Evolutionary conservation across 345 rosid species (phyloP).

Genomic region (Excoecaria cochinchinensis): DNA sequence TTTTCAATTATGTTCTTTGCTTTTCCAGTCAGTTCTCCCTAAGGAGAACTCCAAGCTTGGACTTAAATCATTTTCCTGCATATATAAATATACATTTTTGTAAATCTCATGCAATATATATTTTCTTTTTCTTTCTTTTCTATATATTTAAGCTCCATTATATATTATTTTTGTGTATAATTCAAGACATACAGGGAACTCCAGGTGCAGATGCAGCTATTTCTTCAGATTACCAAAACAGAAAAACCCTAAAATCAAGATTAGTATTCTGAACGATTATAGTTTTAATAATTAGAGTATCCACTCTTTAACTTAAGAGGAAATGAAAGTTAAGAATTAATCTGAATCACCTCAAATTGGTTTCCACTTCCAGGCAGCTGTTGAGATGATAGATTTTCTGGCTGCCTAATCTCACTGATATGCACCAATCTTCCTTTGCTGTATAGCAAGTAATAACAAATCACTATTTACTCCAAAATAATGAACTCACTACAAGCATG

Average conservation of each 20-base stretch:
- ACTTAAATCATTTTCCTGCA: constrained; percentile 33
- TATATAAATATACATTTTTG: neutral
- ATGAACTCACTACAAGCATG: too few species aligned
- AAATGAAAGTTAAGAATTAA: neutral
- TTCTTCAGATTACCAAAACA: too few species aligned
- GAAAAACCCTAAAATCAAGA: too few species aligned
- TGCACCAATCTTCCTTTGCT: constrained; percentile 32
- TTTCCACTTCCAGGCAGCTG: constrained; percentile 16
- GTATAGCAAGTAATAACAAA: constrained; percentile 2
- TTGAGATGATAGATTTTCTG: constrained; percentile 10
- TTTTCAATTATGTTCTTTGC: constrained; percentile 23
- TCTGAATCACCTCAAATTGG: constrained; percentile 18
- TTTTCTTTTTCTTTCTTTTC: too few species aligned
- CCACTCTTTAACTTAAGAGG: neutral
- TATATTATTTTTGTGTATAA: too few species aligned
- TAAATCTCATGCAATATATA: neutral
- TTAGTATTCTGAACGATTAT: neutral
- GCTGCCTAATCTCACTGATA: neutral
- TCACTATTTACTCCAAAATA: too few species aligned
- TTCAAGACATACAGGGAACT: too few species aligned
- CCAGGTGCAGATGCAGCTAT: too few species aligned
- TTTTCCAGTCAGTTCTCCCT: constrained; percentile 38
- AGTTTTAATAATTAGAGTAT: neutral
- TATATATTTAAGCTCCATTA: too few species aligned
- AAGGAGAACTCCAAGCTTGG: constrained; percentile 51